Percentiles rank a stretch among this genome's conserved stretches.
Evolutionary conservation across 176 grass and related monocot genomes (phyloP).

Genomic region (Ensete ventricosum): DNA sequence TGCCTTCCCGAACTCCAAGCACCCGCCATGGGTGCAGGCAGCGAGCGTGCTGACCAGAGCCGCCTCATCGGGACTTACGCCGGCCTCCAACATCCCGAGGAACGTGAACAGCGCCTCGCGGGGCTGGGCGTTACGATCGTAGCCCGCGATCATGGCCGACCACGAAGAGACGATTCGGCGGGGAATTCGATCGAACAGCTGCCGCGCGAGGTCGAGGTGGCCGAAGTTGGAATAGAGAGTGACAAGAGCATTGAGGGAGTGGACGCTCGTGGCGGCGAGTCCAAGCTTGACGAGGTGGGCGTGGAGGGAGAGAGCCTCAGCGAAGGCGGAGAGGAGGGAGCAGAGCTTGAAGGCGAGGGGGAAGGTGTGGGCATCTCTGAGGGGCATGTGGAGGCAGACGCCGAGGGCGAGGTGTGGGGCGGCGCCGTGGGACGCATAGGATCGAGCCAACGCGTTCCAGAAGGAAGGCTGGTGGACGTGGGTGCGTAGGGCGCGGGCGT

Average conservation of each 20-base stretch:
- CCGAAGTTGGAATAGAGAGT: background rate
- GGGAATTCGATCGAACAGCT: slow-evolving; percentile 21
- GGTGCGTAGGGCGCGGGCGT: slow-evolving; percentile 6
- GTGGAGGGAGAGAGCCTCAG: slow-evolving; percentile 1
- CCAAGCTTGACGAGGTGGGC: slow-evolving; percentile 9
- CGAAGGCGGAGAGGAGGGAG: slow-evolving; percentile 10
- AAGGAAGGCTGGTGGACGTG: slow-evolving; percentile 12
- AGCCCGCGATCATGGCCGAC: slow-evolving; percentile 17
- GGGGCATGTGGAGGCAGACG: background rate
- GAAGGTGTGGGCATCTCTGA: slow-evolving; percentile 6
- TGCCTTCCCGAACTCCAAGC: slow-evolving; percentile 9
- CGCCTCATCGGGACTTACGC: background rate
- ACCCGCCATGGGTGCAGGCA: slow-evolving; percentile 5
- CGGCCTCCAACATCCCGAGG: background rate
- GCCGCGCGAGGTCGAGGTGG: background rate
- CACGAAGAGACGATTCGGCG: slow-evolving; percentile 6
- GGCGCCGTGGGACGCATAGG: slow-evolving; percentile 3
- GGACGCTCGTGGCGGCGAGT: background rate
- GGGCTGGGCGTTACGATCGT: background rate
- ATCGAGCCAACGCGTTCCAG: background rate
- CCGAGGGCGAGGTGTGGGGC: background rate
- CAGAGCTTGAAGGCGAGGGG: slow-evolving; percentile 20
- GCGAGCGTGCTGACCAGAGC: slow-evolving; percentile 4
- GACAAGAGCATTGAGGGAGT: slow-evolving; percentile 8
- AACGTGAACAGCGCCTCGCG: slow-evolving; percentile 14